Percentiles rank a stretch among this genome's conserved stretches.
These are phyloP conservation scores for Drosera spatulata DNA, from an alignment of 179 eudicot genomes.

Conservation along the genomic window DNA sequence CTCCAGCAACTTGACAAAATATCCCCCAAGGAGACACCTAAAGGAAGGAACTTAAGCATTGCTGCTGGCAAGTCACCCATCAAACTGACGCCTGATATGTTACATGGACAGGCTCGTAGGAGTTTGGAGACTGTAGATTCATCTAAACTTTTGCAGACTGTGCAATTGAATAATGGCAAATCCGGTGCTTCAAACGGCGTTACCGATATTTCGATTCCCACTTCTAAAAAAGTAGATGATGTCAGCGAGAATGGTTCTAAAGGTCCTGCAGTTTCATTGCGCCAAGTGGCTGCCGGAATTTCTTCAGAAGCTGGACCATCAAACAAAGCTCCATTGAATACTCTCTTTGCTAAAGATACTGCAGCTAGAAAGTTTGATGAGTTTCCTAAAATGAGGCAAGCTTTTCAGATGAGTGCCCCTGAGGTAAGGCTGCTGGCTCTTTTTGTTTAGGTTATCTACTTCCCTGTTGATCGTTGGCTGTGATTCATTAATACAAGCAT, in stretches of 20 bases:
- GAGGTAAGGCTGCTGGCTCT: slow-evolving; percentile 38
- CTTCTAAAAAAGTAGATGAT: slow-evolving; percentile 15
- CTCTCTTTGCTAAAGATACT: slow-evolving; percentile 13
- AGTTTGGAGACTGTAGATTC: slow-evolving; percentile 43
- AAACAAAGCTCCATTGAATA: slow-evolving; percentile 11
- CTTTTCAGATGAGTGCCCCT: slow-evolving; percentile 84
- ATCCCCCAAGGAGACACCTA: slow-evolving; percentile 56
- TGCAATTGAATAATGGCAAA: slow-evolving; percentile 18
- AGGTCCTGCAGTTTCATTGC: slow-evolving; percentile 5
- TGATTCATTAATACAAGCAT: too few relatives aligned
- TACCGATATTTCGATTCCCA: slow-evolving; percentile 17
- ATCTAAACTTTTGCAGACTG: slow-evolving; percentile 25
- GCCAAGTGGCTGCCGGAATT: slow-evolving; percentile 15
- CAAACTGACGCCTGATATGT: slow-evolving; percentile 33
- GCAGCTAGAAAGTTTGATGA: slow-evolving; percentile 14
- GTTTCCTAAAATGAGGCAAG: slow-evolving; percentile 40
- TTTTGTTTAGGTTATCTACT: not conserved
- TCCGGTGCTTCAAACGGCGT: slow-evolving; percentile 13
- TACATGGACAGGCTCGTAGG: slow-evolving; percentile 37
- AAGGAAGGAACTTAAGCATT: slow-evolving; percentile 27
- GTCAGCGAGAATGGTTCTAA: slow-evolving; percentile 19
- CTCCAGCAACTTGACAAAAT: slow-evolving; percentile 68
- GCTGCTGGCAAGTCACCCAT: slow-evolving; percentile 27
- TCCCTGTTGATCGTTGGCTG: not conserved
- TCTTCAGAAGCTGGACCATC: slow-evolving; percentile 15